Evolutionary conservation across 1,284 basidiomycete genomes (phyloP).

Genomic region (Trametes sp.): DNA sequence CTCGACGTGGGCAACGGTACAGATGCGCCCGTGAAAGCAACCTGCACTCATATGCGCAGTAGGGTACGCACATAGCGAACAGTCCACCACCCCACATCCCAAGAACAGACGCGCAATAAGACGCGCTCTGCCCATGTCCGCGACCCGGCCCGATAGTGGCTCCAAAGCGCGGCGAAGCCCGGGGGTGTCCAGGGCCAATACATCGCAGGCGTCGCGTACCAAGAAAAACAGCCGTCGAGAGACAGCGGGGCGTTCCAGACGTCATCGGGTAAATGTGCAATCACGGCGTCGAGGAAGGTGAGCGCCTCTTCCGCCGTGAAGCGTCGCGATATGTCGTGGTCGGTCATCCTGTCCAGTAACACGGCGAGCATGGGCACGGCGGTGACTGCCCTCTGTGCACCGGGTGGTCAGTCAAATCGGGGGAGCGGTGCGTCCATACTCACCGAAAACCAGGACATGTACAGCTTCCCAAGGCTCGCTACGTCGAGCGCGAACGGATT

Average conservation of each 20-base stretch:
- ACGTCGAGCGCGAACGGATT: slow-evolving; percentile 21
- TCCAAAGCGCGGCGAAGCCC: background rate
- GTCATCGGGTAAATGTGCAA: background rate
- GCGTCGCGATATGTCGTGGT: slow-evolving; percentile 1
- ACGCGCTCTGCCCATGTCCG: background rate
- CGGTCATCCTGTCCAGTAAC: slow-evolving; percentile 24
- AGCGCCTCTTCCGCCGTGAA: slow-evolving; percentile 17
- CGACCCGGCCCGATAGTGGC: background rate
- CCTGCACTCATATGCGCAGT: too few relatives aligned
- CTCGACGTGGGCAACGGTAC: too few relatives aligned
- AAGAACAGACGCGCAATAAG: background rate
- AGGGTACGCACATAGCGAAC: background rate
- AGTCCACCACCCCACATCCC: background rate
- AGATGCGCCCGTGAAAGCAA: too few relatives aligned
- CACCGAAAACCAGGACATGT: slow-evolving; percentile 4
- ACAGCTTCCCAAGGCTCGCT: slow-evolving; percentile 14
- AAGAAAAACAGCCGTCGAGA: background rate
- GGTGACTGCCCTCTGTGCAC: background rate
- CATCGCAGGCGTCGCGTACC: background rate
- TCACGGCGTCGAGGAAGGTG: background rate
- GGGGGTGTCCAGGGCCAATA: slow-evolving; percentile 11
- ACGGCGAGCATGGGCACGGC: slow-evolving; percentile 10
- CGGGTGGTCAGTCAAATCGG: too few relatives aligned
- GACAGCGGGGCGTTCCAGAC: background rate
- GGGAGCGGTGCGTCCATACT: background rate